phyloP scores from a whole-genome alignment of 2,329 filamentous ascomycete genomes.

The Chaetomiaceae sp. region DNA sequence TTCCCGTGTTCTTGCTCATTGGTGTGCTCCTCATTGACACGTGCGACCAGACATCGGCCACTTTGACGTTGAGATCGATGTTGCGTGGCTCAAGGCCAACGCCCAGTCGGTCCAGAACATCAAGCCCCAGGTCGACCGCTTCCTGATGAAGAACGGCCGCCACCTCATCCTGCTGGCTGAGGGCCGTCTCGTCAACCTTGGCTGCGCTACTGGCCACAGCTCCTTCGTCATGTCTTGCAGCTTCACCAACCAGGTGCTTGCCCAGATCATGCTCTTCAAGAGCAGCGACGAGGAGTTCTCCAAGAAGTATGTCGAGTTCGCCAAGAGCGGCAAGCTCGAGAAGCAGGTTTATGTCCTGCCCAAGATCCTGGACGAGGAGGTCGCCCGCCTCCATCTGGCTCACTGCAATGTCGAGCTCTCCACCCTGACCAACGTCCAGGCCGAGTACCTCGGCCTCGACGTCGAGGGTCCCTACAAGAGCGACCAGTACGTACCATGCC shows the following conservation, averaged over 20 bases:
- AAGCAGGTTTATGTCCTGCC: conserved; percentile 93
- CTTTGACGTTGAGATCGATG: conserved; percentile 99
- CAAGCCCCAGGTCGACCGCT: conserved; percentile 99
- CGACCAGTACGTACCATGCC: conserved; percentile 71
- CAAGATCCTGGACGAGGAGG: conserved; percentile 99
- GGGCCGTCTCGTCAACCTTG: conserved; percentile 98
- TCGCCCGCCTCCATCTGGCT: conserved; percentile 85
- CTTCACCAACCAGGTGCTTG: conserved; percentile 99
- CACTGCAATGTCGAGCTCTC: conserved; percentile 95
- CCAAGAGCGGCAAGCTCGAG: conserved; percentile 83
- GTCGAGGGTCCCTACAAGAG: conserved; percentile 91
- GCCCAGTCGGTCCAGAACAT: conserved; percentile 92
- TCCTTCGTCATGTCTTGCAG: conserved; percentile 99
- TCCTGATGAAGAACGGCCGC: conserved; percentile 85
- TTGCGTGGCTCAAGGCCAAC: conserved; percentile 98
- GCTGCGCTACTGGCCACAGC: conserved; percentile 97
- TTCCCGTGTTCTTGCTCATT: not conserved
- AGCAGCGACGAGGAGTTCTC: conserved; percentile 78
- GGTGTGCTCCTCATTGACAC: conserved; percentile 5
- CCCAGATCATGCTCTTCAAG: conserved; percentile 98
- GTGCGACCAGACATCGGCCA: conserved; percentile 76
- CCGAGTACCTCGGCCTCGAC: conserved; percentile 87
- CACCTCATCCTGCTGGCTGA: conserved; percentile 98
- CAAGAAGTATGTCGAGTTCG: conserved; percentile 95
- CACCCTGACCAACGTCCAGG: conserved; percentile 77